Evolutionary conservation across 129 eudicot species (phyloP).

Genomic region (Mikania micrantha): DNA sequence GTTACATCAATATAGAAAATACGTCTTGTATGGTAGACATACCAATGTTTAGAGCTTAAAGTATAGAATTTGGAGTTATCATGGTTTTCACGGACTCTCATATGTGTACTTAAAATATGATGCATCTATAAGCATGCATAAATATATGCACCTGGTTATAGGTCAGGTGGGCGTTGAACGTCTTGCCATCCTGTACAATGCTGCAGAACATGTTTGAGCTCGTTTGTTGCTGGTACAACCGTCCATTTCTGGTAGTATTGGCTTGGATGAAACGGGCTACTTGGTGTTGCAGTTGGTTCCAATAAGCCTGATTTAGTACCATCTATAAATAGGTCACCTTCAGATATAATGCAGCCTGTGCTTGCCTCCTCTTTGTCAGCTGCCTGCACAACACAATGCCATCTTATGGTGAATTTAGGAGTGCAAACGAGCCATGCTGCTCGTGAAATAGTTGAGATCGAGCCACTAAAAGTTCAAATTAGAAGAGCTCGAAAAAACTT

Average conservation of each 20-base stretch:
- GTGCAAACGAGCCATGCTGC: too few relatives aligned
- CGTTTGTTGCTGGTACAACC: conserved; percentile 48
- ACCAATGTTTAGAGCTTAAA: background rate
- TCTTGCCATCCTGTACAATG: conserved; percentile 73
- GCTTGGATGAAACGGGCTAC: conserved; percentile 46
- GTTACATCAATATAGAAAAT: background rate
- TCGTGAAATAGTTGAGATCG: too few relatives aligned
- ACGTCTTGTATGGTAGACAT: background rate
- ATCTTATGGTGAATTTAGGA: background rate
- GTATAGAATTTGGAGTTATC: background rate
- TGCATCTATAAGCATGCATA: background rate
- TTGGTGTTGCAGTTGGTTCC: conserved; percentile 9
- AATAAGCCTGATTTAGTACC: conserved; percentile 51
- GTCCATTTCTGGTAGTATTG: conserved; percentile 63
- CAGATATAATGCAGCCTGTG: conserved; percentile 66
- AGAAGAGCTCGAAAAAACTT: too few relatives aligned
- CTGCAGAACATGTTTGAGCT: conserved; percentile 50
- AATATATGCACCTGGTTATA: background rate
- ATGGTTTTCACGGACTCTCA: background rate
- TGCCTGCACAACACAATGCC: conserved; percentile 48
- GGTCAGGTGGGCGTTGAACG: conserved; percentile 39
- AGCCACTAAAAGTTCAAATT: too few relatives aligned
- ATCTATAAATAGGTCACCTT: conserved; percentile 59
- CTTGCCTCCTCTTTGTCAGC: conserved; percentile 55
- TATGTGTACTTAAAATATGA: background rate